A percentile compares a stretch with the other conserved stretches of the same genome.
phyloP scores from a whole-genome alignment of 1,284 basidiomycete genomes.

The Microbotryum lychnidis-dioicae region DNA sequence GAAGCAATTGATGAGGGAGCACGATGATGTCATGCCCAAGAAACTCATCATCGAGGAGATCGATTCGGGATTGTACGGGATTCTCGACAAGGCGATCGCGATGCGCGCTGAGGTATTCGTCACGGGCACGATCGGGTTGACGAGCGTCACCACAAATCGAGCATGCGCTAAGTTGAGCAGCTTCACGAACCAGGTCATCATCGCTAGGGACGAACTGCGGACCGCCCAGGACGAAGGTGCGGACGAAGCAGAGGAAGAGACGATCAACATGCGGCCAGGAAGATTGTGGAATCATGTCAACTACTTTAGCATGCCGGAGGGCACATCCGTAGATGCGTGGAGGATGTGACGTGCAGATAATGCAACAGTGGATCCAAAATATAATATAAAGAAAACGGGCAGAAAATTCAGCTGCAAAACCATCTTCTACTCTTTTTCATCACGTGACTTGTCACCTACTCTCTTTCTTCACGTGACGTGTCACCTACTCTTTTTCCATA shows the following conservation, averaged over 20 bases:
- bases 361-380: no score
- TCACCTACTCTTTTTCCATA: no score
- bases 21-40: background rate
- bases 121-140: constrained; percentile 27
- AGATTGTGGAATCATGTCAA: constrained; percentile 27
- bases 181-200: constrained; percentile 36
- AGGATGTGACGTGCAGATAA: no score
- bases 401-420: no score
- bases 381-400: no score
- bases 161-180: constrained; percentile 34
- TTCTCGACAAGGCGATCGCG: constrained; percentile 36
- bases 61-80: constrained; percentile 36
- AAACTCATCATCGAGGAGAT: constrained; percentile 20
- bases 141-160: constrained; percentile 9
- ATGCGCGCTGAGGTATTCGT: constrained; percentile 34
- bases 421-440: no score
- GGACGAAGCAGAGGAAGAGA: background rate
- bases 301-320: constrained; percentile 1
- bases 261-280: background rate
- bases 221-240: background rate
- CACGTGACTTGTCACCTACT: no score
- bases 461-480: no score
- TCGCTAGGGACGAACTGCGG: constrained; percentile 11
- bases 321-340: no score
- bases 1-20: background rate